Percentiles rank a stretch among this genome's conserved stretches.
Evolutionary conservation across 768 basidiomycete species (phyloP).

Genomic region (Leccinum olivaceopallidum): DNA sequence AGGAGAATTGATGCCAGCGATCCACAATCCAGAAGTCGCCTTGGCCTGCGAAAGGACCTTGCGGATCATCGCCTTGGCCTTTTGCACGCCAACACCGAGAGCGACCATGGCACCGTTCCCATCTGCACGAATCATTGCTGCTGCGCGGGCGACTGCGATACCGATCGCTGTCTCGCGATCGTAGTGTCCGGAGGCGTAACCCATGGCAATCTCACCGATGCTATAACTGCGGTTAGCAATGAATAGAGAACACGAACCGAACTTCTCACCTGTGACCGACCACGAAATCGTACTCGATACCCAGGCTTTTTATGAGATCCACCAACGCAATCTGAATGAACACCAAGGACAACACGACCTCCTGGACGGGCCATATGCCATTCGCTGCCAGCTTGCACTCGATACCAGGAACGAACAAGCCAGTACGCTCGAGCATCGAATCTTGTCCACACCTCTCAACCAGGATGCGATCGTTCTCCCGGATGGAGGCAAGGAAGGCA

Average conservation of each 20-base stretch:
- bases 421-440: conserved; percentile 36
- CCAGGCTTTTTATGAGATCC: conserved; percentile 34
- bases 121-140: conserved; percentile 37
- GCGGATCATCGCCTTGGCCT: conserved; percentile 34
- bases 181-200: conserved; percentile 39
- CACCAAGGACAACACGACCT: conserved; percentile 35
- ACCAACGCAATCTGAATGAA: conserved; percentile 36
- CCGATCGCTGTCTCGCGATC: conserved; percentile 36
- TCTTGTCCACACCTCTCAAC: conserved; percentile 26
- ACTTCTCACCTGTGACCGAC: conserved; percentile 35
- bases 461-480: conserved; percentile 36
- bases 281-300: conserved; percentile 35
- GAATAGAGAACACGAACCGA: not conserved
- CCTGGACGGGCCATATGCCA: conserved; percentile 35
- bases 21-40: conserved; percentile 31
- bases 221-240: conserved; percentile 13
- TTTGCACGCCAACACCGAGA: conserved; percentile 34
- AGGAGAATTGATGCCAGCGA: conserved; percentile 38
- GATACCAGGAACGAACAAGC: conserved; percentile 32
- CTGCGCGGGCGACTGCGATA: conserved; percentile 37
- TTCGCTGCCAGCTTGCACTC: conserved; percentile 23
- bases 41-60: conserved; percentile 32
- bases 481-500: conserved; percentile 31
- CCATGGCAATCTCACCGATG: conserved; percentile 39
- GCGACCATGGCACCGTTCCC: conserved; percentile 39